phyloP scores from a whole-genome alignment of 768 basidiomycete species.

The Leccinum incarnatum region DNA sequence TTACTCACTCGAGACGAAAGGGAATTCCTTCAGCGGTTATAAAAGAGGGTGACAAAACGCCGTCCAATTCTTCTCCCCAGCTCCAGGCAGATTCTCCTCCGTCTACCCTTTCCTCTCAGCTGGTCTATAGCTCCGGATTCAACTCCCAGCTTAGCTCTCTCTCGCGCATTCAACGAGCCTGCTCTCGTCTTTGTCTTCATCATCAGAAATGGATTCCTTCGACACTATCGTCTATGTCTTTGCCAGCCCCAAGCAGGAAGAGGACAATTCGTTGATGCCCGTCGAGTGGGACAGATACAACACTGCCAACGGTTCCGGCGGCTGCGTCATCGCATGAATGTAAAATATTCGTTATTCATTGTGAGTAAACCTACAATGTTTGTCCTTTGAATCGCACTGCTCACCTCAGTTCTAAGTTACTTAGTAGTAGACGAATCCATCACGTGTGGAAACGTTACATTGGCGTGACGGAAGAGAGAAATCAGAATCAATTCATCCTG shows the following conservation, averaged over 20 bases:
- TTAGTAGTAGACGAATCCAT: too few relatives aligned
- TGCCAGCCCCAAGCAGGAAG: neutral
- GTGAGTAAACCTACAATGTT: too few relatives aligned
- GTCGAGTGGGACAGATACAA: constrained; percentile 6
- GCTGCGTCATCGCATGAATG: constrained; percentile 24
- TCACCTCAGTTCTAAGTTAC: too few relatives aligned
- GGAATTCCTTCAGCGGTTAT: constrained; percentile 9
- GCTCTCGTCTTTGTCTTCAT: neutral
- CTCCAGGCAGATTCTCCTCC: constrained; percentile 5
- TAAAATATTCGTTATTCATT: too few relatives aligned
- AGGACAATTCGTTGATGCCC: constrained; percentile 12
- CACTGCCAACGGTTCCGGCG: neutral
- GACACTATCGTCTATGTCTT: constrained; percentile 16
- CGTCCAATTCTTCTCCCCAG: neutral
- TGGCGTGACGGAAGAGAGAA: too few relatives aligned
- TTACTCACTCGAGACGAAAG: neutral
- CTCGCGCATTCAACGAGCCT: neutral
- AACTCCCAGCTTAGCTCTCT: neutral
- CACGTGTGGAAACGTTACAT: too few relatives aligned
- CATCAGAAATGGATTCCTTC: constrained; percentile 24
- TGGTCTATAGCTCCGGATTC: neutral
- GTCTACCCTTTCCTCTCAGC: neutral
- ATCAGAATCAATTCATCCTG: too few relatives aligned
- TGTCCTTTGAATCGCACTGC: too few relatives aligned
- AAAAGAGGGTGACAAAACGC: constrained; percentile 8